Evolutionary conservation across 83 land plant genomes (phyloP), one percentile per base, ranked within the genome.

Genomic region (Picea abies): DNA sequence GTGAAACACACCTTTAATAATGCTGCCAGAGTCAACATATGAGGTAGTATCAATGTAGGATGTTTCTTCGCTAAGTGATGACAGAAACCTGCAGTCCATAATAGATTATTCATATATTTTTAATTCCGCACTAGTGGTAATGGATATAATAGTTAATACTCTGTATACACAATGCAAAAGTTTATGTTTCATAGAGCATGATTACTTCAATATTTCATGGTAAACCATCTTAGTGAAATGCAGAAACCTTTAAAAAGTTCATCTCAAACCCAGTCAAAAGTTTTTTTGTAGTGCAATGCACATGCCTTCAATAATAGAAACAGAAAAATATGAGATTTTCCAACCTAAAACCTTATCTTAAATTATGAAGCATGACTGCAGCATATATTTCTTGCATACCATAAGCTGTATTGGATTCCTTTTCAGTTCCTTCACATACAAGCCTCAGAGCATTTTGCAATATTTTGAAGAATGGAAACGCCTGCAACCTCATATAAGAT

Each of bases 361-460:
- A 72, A 41, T n/a, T 37, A 72, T 49, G 16, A 67, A 17, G 58
- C 44, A 5, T 63, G 19, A 64, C 5, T 23, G 29, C 23, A 29
- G 37, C 84, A 62, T 62, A 72, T 4, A 65, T 56, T 20, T 22
- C 14, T 41, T 72, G 23, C 76, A 35, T 82, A 85, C 87, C 87
- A 26, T 82, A 85, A 58, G 87, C 87, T 78, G 66, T 60, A 63
- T 83, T 70, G 16, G 87, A 82, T 78, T 82, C 81, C 79, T 78
- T 83, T 78, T 82, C 81, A 56, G 64, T 82, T 63, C 87, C 87
- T 49, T 68, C 79, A 84, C 87, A 85, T n/a, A 83, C 14, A 37
- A 80, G 64, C 64, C 85, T 82, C 56, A 85, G 41, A 41, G 85
- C 81, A 49, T 69, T 76, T 32, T 85, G 85, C 76, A 85, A 35